Base-by-base conservation (phyloP, 2,329 filamentous ascomycete genomes). In the Grosmannia penicillata region DNA sequence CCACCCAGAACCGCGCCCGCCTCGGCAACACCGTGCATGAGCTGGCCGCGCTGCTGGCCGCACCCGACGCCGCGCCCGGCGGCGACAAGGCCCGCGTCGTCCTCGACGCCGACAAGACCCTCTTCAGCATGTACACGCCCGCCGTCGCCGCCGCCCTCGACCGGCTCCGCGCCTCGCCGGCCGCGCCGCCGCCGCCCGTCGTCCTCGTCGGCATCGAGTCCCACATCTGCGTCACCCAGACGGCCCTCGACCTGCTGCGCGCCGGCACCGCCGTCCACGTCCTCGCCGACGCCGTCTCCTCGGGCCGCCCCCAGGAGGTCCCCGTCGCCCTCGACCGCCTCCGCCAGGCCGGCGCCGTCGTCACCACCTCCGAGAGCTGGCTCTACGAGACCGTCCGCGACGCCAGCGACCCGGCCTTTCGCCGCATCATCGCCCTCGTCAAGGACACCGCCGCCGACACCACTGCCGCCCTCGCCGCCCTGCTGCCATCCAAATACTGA, bases 171-270 rank as follows among this genome's bases (percentile, higher is more conserved):
- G n/a, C n/a, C 45, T 25, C 49, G 33, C 49, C 29, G 22, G 23
- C n/a, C n/a, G 8, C 59, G 44, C 52, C 1, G 50, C 57, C 1
- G 70, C 84, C 38, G 79, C 82, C 39, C 75, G 70, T 85, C 38
- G 79, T 83, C 39, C 75, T 96, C 45, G 79, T 94, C 14, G 89
- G 89, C 27, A 94, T 96, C 54, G 89, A 96, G 61, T 74, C 75
- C 29, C 89, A 96, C 60, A 91, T 96, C 55, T 96, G 89, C 65
- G 77, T 96, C 23, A 87, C 84, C 43, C 89, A 96, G 67, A 95
- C 89, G 30, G 75, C 83, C 14, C 67, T 95, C 30, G 89, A 95
- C 61, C 62, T 93, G 35, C 62, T 91, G 31, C 63, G 66, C 18
- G 68, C 69, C 2, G 86, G 86, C 1, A 83, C 94, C 57, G 65